Evolutionary conservation across 106 monocot species (phyloP), one percentile per base, ranked within the genome.

Genomic region (Iris macrosiphon): DNA sequence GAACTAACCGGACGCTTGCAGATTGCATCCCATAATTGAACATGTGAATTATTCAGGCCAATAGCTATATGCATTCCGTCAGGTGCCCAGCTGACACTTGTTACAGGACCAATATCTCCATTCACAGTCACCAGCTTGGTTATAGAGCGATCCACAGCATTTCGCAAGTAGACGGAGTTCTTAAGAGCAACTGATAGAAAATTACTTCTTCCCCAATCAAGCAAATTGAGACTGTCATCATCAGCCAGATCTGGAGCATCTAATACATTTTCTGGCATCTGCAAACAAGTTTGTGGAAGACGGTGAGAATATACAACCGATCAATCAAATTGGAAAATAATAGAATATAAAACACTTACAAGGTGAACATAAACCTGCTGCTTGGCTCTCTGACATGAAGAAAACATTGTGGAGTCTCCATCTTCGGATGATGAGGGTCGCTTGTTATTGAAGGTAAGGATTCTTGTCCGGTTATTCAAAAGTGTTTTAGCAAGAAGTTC

Each of bases 81-180:
- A 12, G 85, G 80, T 45, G 85, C 85, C 85, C 85, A 80, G 19
- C 66, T 74, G 22, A 86, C 77, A 29, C 85, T 86, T n/a, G 85
- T 86, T 18, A 86, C 70, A 3, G 85, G 80, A 30, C 85, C 85
- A 11, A 45, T 6, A 52, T 80, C 77, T 0, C 77, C 85, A 21
- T 77, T 70, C 0, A 80, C 57, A 4, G 76, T 86, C 15, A 73
- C 55, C 29, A 86, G 79, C 59, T 86, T 80, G 4, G 77, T 66
- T 0, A 73, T 77, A 4, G 85, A 80, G 9, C 77, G 63, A 10
- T 39, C 22, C 2, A 48, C 47, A 21, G 57, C 57, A 13, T 57
- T 57, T 39, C 57, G 40, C 40, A 57, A 26, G 18, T 57, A 57
- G 10, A 57, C 57, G 4, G 57, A 39, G 24, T 57, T 57, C 12